Base-by-base conservation (phyloP, 805 yeast species). In the Ogataea methanolica region DNA sequence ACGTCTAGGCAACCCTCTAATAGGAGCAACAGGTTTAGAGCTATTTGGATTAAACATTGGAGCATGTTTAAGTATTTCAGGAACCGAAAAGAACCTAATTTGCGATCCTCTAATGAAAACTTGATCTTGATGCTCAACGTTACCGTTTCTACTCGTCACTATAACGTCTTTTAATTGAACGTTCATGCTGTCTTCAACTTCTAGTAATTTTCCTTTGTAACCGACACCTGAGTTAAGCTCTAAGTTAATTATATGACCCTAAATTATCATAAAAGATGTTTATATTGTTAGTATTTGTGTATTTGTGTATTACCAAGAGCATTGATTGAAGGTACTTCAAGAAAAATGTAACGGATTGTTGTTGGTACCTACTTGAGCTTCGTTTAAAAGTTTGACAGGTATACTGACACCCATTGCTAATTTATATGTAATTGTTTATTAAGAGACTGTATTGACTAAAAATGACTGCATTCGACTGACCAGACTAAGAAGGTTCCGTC, bases 111-210 rank as follows among this genome's bases (percentile, higher is more conserved):
- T 79, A 4, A 92, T 81, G 63, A 88, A 91, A 4, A 90, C 95
- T 57, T 85, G 88, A 53, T 86, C 89, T 74, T 88, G 75, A 55
- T 84, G 85, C 1, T 85, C 73, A 3, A 86, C 85, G 41, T 75
- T 73, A 4, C 97, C 96, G 45, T 88, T 85, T 39, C 82, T 70
- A 26, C 82, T 79, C 0, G 97, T 91, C 42, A 86, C 82, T 1
- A 85, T 79, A 37, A 86, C 95, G 61, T 92, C 96, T 53, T 79
- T 72, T 43, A 92, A 67, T 51, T 91, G 95, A 23, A 92, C 80
- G 63, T 92, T 92, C 98, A 92, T 94, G 65, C 85, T 91, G 59
- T 92, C 98, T 68, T 92, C 97, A 41, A 75, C 83, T 60, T 86
- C 96, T 4, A 85, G 63, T 41, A 92, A 75, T 62, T 85, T 89